Evolutionary conservation across 345 rosid genomes (phyloP), one percentile per base, ranked within the genome.

Genomic region (Citropsis articulata): DNA sequence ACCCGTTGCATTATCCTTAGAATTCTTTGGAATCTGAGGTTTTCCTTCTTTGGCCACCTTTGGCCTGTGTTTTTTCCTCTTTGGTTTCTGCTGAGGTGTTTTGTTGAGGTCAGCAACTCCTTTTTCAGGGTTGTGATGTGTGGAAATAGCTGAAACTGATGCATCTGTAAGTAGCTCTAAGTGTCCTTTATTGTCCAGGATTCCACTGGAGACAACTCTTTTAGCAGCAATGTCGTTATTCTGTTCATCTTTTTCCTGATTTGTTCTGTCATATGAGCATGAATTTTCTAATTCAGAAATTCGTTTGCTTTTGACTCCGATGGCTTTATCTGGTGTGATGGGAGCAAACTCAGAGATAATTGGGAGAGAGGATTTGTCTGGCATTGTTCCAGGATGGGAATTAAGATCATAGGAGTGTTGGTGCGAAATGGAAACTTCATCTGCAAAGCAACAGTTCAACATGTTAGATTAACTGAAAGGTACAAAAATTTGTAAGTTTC

Each of bases 11-110:
- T 48, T 88, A 59, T 79, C 89, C 59, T 82, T 78, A 72, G 86
- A 78, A 30, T 69, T 62, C 40, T 84, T 85, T 72, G 87, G 57
- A 22, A 42, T 28, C 53, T 84, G 85, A 0, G 87, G 89, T 80
- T 89, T 91, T 61, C 72, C 87, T 83, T 94, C 98, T 48, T 25
- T 86, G 24, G 83, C 75, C 70, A 96, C 97, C 81, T 90, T 96
- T 0, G 99, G 97, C 81, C 98, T 86, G 80, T 92, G 97, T 81
- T 94, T 96, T 76, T 72, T 96, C 82, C 94, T 86, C 84, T 88
- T 96, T 3, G 89, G 89, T 69, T 91, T 92, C 71, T 84, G 86
- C 72, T 81, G 84, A 4, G 95, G 99, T 36, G 97, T 93, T 85
- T 78, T 85, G 55, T 68, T 81, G 67, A 81, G 74, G 21, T 85